These are phyloP conservation scores for Neolentinus lepideus DNA, from an alignment of 1,284 basidiomycete species.

Conservation along the genomic window DNA sequence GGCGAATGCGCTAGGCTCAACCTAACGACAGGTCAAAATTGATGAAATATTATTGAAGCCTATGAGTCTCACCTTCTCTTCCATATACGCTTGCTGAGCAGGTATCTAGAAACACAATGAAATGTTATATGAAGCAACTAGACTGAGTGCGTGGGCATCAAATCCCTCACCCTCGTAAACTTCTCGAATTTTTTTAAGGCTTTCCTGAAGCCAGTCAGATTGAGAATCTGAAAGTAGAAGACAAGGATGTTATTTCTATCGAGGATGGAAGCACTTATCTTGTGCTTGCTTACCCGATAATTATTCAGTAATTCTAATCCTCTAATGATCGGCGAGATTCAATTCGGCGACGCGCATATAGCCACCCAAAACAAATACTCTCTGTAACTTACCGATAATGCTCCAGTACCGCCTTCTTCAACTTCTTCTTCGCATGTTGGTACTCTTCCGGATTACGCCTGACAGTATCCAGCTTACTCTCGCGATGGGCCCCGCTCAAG, in stretches of 20 bases:
- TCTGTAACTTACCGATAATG: constrained; percentile 83
- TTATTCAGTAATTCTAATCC: constrained; percentile 80
- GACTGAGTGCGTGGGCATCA: background rate
- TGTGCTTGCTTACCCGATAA: constrained; percentile 58
- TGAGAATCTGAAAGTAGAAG: constrained; percentile 58
- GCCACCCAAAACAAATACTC: too few species aligned
- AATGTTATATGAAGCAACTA: background rate
- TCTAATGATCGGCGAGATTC: too few species aligned
- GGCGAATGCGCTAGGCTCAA: constrained; percentile 56
- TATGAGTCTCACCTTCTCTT: constrained; percentile 49
- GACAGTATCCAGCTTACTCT: constrained; percentile 1
- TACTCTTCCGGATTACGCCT: constrained; percentile 69
- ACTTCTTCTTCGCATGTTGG: constrained; percentile 71
- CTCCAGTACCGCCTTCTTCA: constrained; percentile 80
- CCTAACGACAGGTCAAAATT: constrained; percentile 25
- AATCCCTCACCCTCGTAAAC: constrained; percentile 51
- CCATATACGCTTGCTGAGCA: constrained; percentile 65
- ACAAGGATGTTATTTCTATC: constrained; percentile 5
- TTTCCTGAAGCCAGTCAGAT: constrained; percentile 88
- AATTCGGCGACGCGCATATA: too few species aligned
- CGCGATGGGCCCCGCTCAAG: background rate
- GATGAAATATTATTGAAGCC: background rate
- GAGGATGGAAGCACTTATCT: background rate
- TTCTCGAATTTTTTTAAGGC: constrained; percentile 94
- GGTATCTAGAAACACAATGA: constrained; percentile 33